phyloP scores from a whole-genome alignment of 495 filamentous ascomycete genomes.

The Baudoinia panamericana region DNA sequence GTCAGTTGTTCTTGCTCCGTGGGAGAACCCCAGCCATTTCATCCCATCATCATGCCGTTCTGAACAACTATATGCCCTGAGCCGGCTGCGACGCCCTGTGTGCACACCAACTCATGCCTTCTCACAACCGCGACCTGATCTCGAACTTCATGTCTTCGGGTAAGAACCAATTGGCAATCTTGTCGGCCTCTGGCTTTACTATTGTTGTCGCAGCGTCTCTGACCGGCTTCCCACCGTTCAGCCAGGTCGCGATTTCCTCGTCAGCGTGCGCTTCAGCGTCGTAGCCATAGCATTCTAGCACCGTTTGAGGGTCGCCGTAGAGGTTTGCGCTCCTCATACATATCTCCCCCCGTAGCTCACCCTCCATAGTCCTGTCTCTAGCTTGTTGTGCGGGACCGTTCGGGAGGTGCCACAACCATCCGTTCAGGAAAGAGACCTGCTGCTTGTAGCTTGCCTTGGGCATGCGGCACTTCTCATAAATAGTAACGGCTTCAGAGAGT shows the following conservation, averaged over 20 bases:
- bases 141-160: slow-evolving; percentile 15
- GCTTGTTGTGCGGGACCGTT: slow-evolving; percentile 18
- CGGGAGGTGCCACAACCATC: slow-evolving; percentile 19
- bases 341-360: slow-evolving; percentile 28
- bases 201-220: slow-evolving; percentile 17
- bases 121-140: slow-evolving; percentile 10
- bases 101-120: too few relatives aligned
- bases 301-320: slow-evolving; percentile 21
- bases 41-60: too few relatives aligned
- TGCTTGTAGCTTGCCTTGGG: slow-evolving; percentile 22
- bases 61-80: too few relatives aligned
- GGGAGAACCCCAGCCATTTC: too few relatives aligned
- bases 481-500: slow-evolving; percentile 9
- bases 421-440: slow-evolving; percentile 23
- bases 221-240: slow-evolving; percentile 10
- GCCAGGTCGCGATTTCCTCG: slow-evolving; percentile 15
- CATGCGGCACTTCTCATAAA: slow-evolving; percentile 21
- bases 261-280: slow-evolving; percentile 25
- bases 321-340: slow-evolving; percentile 22
- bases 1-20: too few relatives aligned
- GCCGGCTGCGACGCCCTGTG: too few relatives aligned
- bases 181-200: slow-evolving; percentile 18
- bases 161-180: slow-evolving; percentile 26
- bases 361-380: slow-evolving; percentile 14
- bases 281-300: slow-evolving; percentile 25